Percentiles rank a stretch among this genome's conserved stretches.
Evolutionary conservation across 2,329 filamentous ascomycete species (phyloP).

Genomic region (Lasiodiplodia theobromae): DNA sequence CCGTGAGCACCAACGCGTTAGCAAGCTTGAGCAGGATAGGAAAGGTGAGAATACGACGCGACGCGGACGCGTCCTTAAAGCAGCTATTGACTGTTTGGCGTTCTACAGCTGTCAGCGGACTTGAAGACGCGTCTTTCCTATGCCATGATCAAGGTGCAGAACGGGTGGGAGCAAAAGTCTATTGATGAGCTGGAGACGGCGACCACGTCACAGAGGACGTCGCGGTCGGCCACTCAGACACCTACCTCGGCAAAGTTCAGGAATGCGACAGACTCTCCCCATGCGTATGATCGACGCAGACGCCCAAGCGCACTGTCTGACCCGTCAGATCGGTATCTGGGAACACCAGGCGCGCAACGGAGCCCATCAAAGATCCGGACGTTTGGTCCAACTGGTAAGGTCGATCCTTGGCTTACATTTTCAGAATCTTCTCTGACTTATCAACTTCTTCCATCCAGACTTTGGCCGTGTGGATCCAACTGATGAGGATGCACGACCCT

Average conservation of each 20-base stretch:
- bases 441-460: background rate
- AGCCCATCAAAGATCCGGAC: constrained; percentile 14
- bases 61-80: constrained; percentile 24
- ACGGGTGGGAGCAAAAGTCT: constrained; percentile 82
- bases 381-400: constrained; percentile 18
- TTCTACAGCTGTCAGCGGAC: constrained; percentile 72
- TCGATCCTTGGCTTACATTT: constrained; percentile 3
- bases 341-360: constrained; percentile 38
- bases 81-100: constrained; percentile 31
- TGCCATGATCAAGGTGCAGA: constrained; percentile 88
- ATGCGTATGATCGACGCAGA: constrained; percentile 33
- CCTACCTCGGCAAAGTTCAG: constrained; percentile 32
- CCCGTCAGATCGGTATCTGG: constrained; percentile 43
- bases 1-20: constrained; percentile 74
- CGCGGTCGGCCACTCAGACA: constrained; percentile 25
- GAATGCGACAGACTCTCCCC: constrained; percentile 42
- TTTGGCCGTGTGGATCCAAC: constrained; percentile 33
- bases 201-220: constrained; percentile 32
- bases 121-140: constrained; percentile 86
- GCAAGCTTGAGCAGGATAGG: constrained; percentile 74
- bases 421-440: constrained; percentile 2
- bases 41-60: constrained; percentile 65
- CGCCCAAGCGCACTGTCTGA: constrained; percentile 47
- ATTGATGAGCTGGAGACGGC: constrained; percentile 74
- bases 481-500: constrained; percentile 39